Evolutionary conservation across 805 yeast genomes (phyloP), one percentile per base, ranked within the genome.

Genomic region (Wickerhamomyces canadensis): DNA sequence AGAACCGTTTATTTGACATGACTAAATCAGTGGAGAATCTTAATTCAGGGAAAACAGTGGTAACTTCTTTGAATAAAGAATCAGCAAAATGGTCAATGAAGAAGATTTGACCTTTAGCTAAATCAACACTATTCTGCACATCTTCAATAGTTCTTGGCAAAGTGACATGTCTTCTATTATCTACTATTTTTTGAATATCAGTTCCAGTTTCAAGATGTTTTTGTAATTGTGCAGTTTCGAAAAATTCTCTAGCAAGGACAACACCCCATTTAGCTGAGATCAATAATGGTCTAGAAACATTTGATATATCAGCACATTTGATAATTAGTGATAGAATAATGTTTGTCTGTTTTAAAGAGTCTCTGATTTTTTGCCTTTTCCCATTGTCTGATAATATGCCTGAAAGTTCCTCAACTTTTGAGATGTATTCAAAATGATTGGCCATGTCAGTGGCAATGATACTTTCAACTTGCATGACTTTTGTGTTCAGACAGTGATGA

Each of bases 391-490:
- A 39, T 15, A 42, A 29, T 23, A 50, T 49, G 11, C 47, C 40
- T 12, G 54, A 52, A 13, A 64, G 53, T 27, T 59, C 54, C 27
- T 64, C 63, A 49, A 88, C 66, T 48, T 72, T 66, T 25, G 67
- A 64, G 41, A 83, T 76, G 58, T 83, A 88, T 31, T 71, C 78
- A 47, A 75, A 76, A 65, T 93, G 98, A 51, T 76, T 72, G 0
- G 89, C 91, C 97, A 93, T 89, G 62, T 93, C 98, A 0, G 98
- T 93, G 8, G 93, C 86, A 31, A 79, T 51, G n/a, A 84, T 79
- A 11, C 67, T 48, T 26, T 65, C 68, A n/a, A 63, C 53, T 35
- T 56, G 59, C 37, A 57, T 28, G 3, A 37, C 27, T 18, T 49
- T 46, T 1, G 60, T 52, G 40, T 52, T 49, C 24, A 41, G 54